Base-by-base conservation (phyloP, 805 yeast genomes). In the Wickerhamomyces bisporus region DNA sequence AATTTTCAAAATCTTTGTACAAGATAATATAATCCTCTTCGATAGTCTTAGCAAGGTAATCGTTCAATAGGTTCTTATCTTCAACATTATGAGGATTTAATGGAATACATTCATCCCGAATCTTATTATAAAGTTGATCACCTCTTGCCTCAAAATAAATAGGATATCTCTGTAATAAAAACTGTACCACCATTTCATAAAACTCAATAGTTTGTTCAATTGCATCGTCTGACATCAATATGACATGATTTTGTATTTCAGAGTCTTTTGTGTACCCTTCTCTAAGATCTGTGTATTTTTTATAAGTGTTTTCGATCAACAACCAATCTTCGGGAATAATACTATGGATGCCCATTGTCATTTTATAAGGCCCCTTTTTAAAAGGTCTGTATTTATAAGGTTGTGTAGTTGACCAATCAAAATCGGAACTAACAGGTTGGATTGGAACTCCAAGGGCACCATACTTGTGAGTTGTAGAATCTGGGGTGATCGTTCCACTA, bases 341-440 rank as follows among this genome's bases (percentile, higher is more conserved):
- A 51, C 69, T 64, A 42, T 68, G 63, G 35, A 81, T 66, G 1
- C 81, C 83, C 81, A 83, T 73, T 3, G 81, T 80, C 58, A 82
- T 59, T 43, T 69, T 71, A 48, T 80, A 78, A 33, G 64, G 72
- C 13, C 76, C 81, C 32, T 73, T 67, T 52, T 75, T 78, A 63
- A 79, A 81, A 1, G 86, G 87, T 34, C 77, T 60, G 45, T 68
- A 75, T 16, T 63, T 63, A 32, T 57, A 51, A 0, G 81, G 81
- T 32, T 62, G 56, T 6, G 58, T 55, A 4, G 47, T 43, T 12
- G 57, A 40, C 77, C 81, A 79, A 15, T 69, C 51, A 42, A 73
- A 71, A 38, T 55, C 55, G 3, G 57, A 41, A 17, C 45, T 48
- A 4, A 66, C 66, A 2, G 75, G 56, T 1, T 38, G 26, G 38